A percentile compares a stretch with the other conserved stretches of the same genome.
These are phyloP conservation scores for Calonectria montana DNA, from an alignment of 2,329 filamentous ascomycete species.

Conservation along the genomic window DNA sequence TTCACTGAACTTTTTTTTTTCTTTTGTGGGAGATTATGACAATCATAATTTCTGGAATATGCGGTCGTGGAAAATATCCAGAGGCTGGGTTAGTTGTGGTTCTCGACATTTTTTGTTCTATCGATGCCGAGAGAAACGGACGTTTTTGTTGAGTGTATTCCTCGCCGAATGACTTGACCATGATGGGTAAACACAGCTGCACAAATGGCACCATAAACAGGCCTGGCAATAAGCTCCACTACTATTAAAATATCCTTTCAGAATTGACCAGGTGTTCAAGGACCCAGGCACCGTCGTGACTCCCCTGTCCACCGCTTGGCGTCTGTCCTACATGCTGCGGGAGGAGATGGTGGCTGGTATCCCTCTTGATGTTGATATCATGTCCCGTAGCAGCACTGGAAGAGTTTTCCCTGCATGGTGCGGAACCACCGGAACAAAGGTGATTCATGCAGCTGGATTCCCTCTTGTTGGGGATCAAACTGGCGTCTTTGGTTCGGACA, in stretches of 20 bases:
- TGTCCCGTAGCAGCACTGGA: too few species aligned
- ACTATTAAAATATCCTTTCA: neutral
- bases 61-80: too few species aligned
- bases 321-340: neutral
- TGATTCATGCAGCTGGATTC: neutral
- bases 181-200: neutral
- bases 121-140: neutral
- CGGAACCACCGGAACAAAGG: neutral
- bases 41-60: too few species aligned
- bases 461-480: neutral
- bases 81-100: too few species aligned
- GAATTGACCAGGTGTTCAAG: neutral
- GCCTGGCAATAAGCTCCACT: neutral
- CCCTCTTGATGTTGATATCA: neutral
- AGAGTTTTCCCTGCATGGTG: neutral
- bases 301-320: neutral
- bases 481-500: neutral
- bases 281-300: neutral
- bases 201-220: neutral
- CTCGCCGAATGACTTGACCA: neutral
- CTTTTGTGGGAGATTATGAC: too few species aligned
- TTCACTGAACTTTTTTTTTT: too few species aligned
- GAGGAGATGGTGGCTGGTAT: neutral
- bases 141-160: neutral
- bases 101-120: neutral